Evolutionary conservation across 169 alveolate species (phyloP).

Genomic region (Perkinsus marinus): DNA sequence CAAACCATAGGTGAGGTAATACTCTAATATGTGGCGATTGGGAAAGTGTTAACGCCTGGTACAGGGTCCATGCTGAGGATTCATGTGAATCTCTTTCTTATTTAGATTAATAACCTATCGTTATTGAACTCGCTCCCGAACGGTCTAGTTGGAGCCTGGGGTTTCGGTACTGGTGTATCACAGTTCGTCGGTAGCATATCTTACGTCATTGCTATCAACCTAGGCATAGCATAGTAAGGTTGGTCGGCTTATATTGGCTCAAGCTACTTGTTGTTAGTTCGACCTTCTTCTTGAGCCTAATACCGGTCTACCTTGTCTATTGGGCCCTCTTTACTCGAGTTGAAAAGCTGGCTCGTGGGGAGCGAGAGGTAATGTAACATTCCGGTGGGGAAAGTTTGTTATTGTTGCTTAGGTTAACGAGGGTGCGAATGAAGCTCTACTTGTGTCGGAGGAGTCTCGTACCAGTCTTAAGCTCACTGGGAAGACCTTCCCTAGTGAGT

Average conservation of each 20-base stretch:
- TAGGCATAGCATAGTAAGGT: not conserved
- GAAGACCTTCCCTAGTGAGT: not conserved
- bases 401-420: not conserved
- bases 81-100: not conserved
- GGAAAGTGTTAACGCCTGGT: too few relatives aligned
- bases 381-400: not conserved
- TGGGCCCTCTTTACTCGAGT: not conserved
- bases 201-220: not conserved
- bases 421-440: not conserved
- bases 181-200: not conserved
- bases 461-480: not conserved
- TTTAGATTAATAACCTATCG: not conserved
- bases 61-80: too few relatives aligned
- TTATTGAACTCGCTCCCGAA: not conserved
- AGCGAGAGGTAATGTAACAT: not conserved
- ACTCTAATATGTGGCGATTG: not conserved
- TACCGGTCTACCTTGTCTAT: not conserved
- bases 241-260: not conserved
- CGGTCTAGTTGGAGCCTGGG: not conserved
- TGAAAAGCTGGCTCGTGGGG: not conserved
- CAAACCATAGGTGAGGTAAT: not conserved
- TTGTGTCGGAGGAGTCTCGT: not conserved
- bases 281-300: not conserved
- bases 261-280: not conserved
- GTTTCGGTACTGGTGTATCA: not conserved